Conservation (phyloP, 83 land plant genomes). For the Picea mariana region DNA sequence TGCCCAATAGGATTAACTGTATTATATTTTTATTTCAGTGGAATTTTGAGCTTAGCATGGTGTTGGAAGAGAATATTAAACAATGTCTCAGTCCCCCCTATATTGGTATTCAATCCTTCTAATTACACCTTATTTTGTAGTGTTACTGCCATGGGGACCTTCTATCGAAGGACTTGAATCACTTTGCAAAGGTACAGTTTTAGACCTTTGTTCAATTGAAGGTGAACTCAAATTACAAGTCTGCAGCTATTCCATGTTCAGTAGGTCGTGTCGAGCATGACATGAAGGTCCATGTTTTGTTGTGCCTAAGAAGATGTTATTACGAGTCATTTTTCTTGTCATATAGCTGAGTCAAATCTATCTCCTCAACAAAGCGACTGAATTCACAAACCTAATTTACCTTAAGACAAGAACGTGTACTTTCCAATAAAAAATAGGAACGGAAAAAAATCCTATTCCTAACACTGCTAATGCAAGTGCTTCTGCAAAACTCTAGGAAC, state of each 20-base stretch:
- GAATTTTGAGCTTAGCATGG: not conserved
- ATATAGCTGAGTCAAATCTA: not conserved
- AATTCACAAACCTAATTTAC: not conserved
- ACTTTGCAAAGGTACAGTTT: not conserved
- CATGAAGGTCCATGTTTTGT: not conserved
- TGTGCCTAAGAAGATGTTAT: not conserved
- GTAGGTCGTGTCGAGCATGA: not conserved
- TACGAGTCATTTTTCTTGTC: not conserved
- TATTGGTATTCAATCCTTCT: not conserved
- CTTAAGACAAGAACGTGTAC: not conserved
- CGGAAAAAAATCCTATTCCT: too few species aligned
- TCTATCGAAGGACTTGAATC: not conserved
- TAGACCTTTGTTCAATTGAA: not conserved
- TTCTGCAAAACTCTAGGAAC: too few species aligned
- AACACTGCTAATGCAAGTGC: too few species aligned
- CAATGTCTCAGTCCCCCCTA: too few species aligned
- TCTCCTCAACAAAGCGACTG: not conserved
- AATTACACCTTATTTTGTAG: not conserved
- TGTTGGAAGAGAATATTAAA: not conserved
- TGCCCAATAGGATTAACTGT: not conserved
- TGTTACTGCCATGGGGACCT: not conserved
- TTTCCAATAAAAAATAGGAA: not conserved
- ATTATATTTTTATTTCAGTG: not conserved
- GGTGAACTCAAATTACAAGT: not conserved
- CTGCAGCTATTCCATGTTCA: not conserved